These are phyloP conservation scores for Brettanomyces bruxellensis DNA, from an alignment of 805 yeast species.

Conservation along the genomic window DNA sequence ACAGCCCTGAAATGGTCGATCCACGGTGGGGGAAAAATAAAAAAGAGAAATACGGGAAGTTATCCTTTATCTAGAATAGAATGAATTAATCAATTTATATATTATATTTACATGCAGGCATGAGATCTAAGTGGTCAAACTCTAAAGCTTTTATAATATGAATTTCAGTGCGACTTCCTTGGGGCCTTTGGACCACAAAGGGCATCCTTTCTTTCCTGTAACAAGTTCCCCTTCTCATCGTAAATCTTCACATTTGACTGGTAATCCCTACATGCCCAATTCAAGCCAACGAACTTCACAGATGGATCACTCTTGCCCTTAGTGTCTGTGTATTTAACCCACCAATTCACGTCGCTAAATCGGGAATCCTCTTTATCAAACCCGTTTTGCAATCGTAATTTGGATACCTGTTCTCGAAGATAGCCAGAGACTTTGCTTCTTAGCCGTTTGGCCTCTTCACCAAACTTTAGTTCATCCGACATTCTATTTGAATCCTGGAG, in stretches of 20 bases:
- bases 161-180: too few species aligned
- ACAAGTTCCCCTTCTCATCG: conserved; percentile 14
- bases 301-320: conserved; percentile 65
- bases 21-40: too few species aligned
- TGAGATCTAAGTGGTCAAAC: too few species aligned
- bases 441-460: conserved; percentile 54
- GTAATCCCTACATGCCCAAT: conserved; percentile 73
- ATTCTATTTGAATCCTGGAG: conserved; percentile 45
- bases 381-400: conserved; percentile 32
- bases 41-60: too few species aligned
- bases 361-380: conserved; percentile 58
- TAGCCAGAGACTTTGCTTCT: conserved; percentile 64
- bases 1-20: too few species aligned
- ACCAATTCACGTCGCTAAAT: conserved; percentile 59
- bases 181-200: background rate
- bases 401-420: conserved; percentile 53
- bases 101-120: too few species aligned
- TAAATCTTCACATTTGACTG: conserved; percentile 34
- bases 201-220: background rate
- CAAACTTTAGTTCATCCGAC: conserved; percentile 51
- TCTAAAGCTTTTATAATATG: too few species aligned
- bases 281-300: conserved; percentile 63
- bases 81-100: too few species aligned
- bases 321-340: conserved; percentile 57
- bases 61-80: too few species aligned